Evolutionary conservation across 2,329 filamentous ascomycete species (phyloP), one percentile per base, ranked within the genome.

Genomic region (Tolypocladium tundrense): DNA sequence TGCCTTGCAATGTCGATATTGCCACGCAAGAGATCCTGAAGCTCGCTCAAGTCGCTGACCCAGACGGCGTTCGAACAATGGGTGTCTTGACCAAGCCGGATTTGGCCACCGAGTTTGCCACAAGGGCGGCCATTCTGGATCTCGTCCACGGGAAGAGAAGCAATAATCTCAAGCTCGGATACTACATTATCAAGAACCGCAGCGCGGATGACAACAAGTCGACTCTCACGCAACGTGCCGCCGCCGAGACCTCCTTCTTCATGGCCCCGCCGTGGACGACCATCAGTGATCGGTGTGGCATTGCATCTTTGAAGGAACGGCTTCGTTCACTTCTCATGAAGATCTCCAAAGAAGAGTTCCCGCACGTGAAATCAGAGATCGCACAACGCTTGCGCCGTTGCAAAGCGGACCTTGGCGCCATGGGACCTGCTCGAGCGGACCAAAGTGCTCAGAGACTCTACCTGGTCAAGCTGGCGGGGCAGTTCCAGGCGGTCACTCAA

Each of bases 61-160:
- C 73, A 0, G 57, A 70, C 0, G 77, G 78, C 0, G 60, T 66
- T 4, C 61, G 78, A 0, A 81, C 78, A 0, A 64, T 81, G 9
- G 76, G 75, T 0, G 74, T 81, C 0, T 70, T 87, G 0, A 87
- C 84, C 0, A 87, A 87, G 61, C 79, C 82, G 0, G 85, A 88
- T 58, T 69, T 86, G 0, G 76, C 79, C 0, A 66, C 65, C 0
- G 79, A 82, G 53, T 58, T 65, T 0, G 69, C 69, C 0, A 75
- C 68, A 0, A 69, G 76, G 33, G 64, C 69, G 0, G 70, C 70
- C 1, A 68, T 77, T 1, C 66, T 76, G 3, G 70, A 79, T 4
- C 72, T 79, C 0, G 70, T 80, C 0, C 52, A 56, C 0, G 77
- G 77, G 0, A 75, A 73, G 16, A 69, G 72, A 3, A 69, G 71